phyloP scores from a whole-genome alignment of 1,139 yeast genomes.

The Yamadazyma kanchanaburiensis region DNA sequence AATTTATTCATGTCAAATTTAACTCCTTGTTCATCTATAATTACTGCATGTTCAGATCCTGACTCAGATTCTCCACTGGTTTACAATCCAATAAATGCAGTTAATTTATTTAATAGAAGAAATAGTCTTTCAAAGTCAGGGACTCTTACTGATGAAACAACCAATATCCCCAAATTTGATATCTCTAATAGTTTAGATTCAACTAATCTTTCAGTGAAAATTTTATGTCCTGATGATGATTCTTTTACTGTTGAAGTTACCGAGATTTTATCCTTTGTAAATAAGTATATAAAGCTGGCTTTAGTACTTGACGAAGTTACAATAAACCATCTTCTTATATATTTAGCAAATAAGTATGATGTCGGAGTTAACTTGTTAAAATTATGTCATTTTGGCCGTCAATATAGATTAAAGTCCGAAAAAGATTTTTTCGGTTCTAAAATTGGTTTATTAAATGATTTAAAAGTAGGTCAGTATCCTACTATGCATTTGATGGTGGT shows the following conservation, averaged over 20 bases:
- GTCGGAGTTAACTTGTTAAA: constrained; percentile 13
- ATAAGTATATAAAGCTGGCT: neutral
- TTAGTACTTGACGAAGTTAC: constrained; percentile 10
- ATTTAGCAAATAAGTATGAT: constrained; percentile 10
- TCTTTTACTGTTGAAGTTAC: constrained; percentile 1
- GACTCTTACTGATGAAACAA: constrained; percentile 12
- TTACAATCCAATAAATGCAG: constrained; percentile 10
- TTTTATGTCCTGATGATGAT: constrained; percentile 5
- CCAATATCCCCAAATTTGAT: constrained; percentile 6
- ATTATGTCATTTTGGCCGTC: constrained; percentile 18
- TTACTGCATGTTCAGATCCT: constrained; percentile 7
- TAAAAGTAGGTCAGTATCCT: constrained; percentile 12
- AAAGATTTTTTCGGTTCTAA: constrained; percentile 7
- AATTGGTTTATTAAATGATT: constrained; percentile 4
- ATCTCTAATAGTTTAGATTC: no score
- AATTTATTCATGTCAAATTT: constrained; percentile 8
- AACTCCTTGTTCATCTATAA: constrained; percentile 18
- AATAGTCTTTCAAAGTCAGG: constrained; percentile 12
- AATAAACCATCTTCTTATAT: constrained; percentile 19
- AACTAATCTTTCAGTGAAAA: constrained; percentile 3
- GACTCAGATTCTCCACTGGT: constrained; percentile 4
- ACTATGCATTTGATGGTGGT: constrained; percentile 10
- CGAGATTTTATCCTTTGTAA: constrained; percentile 5
- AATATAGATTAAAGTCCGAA: constrained; percentile 11
- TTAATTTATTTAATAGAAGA: constrained; percentile 8